Conservation (phyloP, 2,329 filamentous ascomycete species). For the Cryphonectria parasitica region DNA sequence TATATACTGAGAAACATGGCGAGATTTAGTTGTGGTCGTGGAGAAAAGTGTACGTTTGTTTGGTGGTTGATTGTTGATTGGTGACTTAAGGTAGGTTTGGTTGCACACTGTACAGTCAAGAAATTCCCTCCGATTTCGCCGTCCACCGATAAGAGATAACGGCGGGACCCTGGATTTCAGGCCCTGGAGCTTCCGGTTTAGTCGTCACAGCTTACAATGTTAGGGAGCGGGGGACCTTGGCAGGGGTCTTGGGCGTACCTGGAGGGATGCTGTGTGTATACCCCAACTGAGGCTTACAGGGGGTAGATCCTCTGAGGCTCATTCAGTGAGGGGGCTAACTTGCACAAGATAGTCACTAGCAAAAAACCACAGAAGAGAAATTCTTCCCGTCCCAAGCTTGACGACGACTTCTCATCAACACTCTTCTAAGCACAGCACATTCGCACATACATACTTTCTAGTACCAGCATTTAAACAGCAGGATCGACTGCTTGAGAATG, state of each 20-base stretch:
- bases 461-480: neutral
- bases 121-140: conserved; percentile 26
- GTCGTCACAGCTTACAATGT: conserved; percentile 2
- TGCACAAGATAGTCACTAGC: no score
- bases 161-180: conserved; percentile 7
- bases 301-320: neutral
- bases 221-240: neutral
- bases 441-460: no score
- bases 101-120: neutral
- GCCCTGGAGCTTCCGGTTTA: conserved; percentile 14
- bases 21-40: neutral
- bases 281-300: neutral
- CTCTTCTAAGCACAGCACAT: neutral
- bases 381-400: neutral
- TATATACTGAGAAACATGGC: conserved; percentile 21
- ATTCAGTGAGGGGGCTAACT: neutral
- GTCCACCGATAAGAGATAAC: neutral
- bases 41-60: conserved; percentile 22
- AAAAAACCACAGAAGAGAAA: neutral
- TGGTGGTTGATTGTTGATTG: neutral
- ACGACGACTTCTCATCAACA: neutral
- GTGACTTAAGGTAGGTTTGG: neutral
- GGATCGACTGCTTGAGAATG: conserved; percentile 6
- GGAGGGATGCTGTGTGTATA: no score
- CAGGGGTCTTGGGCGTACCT: neutral